Conservation (phyloP, 2,329 filamentous ascomycete genomes). For the Ceratocystis harringtonii region DNA sequence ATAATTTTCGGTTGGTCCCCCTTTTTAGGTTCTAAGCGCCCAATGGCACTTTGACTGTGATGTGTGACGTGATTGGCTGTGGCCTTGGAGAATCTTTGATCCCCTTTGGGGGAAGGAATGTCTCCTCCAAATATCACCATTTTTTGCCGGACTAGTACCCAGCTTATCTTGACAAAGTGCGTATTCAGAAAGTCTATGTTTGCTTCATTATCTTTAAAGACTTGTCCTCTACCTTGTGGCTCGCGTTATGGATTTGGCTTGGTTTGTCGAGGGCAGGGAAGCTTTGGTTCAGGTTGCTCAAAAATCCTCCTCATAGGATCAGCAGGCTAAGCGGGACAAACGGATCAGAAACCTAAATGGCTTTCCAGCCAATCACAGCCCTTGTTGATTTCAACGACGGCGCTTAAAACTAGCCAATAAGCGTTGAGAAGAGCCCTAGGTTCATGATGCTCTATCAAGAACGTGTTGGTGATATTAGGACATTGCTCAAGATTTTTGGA, state of each 20-base stretch:
- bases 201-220: not conserved
- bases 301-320: not conserved
- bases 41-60: not conserved
- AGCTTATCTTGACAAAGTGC: not conserved
- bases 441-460: not conserved
- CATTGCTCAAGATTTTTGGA: not conserved
- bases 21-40: not conserved
- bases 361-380: conserved; percentile 4
- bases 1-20: too few relatives aligned
- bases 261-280: not conserved
- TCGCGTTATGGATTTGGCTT: not conserved
- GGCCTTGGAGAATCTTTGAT: not conserved
- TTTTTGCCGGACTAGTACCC: not conserved
- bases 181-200: not conserved
- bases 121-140: not conserved
- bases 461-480: not conserved
- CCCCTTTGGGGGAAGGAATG: not conserved
- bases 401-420: conserved; percentile 5
- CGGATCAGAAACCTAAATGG: not conserved
- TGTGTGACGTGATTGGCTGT: not conserved
- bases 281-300: too few relatives aligned
- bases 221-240: not conserved
- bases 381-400: conserved; percentile 7
- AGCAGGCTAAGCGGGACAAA: not conserved
- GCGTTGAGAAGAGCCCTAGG: not conserved